Base-by-base conservation (phyloP, 116 monocot genomes). In the Papilionanthe hybrid region DNA sequence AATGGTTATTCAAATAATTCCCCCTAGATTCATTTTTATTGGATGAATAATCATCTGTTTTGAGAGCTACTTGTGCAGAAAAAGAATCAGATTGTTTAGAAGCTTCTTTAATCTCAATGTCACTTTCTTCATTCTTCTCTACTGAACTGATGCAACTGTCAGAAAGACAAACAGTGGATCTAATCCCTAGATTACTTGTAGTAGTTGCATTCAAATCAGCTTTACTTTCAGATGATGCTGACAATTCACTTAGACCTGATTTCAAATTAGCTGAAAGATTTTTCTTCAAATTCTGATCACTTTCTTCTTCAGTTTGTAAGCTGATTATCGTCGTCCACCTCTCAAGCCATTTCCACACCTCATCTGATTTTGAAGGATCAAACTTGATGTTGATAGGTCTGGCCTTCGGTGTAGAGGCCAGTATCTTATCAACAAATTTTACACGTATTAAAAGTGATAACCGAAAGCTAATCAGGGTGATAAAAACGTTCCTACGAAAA, bases 311-410 rank as follows among this genome's bases (percentile, higher is more conserved):
- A 53, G 53, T 15, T 13, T 53, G 53, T 53, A 17, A 53, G 17
- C 15, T 53, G 77, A 30, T 44, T 75, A 82, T 65, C 6, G 77
- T 6, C 77, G 63, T 82, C 82, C 82, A 82, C 56, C 77, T 77
- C 77, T 82, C 82, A 32, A 82, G 23, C 82, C 98, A 98, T 78
- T 85, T 71, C 98, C 98, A 98, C 68, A 87, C 75, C 53, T 90
- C 89, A 86, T 92, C 90, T 22, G 84, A 56, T 74, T 63, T 63
- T 63, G 63, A 63, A 25, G 44, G 90, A 72, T 84, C 93, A 81
- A 91, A 94, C 42, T 78, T 94, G 58, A 93, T 89, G 67, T 79
- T 45, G 75, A 91, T 89, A 37, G 83, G 75, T 68, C 83, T 94
- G 87, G 81, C 77, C 65, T 74, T 89, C 12, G 87, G 80, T 78